Base-by-base conservation (phyloP, 129 eudicot species). In the Solidago caesia region DNA sequence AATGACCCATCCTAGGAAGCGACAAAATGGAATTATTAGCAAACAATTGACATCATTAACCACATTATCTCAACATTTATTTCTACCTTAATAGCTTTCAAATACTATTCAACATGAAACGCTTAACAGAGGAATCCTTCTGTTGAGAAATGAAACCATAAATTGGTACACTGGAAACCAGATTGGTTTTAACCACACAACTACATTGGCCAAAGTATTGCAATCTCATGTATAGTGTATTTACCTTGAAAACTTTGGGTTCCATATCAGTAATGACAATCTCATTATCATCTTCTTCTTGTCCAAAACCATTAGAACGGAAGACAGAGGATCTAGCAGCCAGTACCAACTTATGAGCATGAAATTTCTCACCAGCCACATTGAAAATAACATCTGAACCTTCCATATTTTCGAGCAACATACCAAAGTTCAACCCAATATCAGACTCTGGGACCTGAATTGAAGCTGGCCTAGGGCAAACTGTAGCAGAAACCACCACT, bases 311-410 rank as follows among this genome's bases (percentile, higher is more conserved):
- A 39, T 81, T 83, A 72, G 89, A 64, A 5, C 82, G 86, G 67
- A 92, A 88, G 13, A 81, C 84, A 48, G 92, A 75, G 57, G 98
- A 89, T 58, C 96, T 92, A 72, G 98, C 89, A 79, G 89, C 86
- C 83, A 92, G 75, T 39, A 92, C 96, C 84, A 92, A 74, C 74
- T 90, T 92, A 74, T 92, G 98, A 75, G 96, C 98, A 81, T 81
- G 81, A 71, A 90, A 89, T 71, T 52, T 89, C 79, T 87, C 92
- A 25, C 90, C 89, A 64, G 83, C 86, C 68, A 92, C 96, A 39
- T 86, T 82, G 63, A 92, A 87, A 58, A 82, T 62, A 51, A 85
- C 76, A 81, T 92, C 98, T 42, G 92, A 92, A 78, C 95, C 87
- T 70, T 92, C 96, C 95, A 74, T 86, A 73, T 86, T 87, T 45